A percentile compares a stretch with the other conserved stretches of the same genome.
Conservation (phyloP, 2,329 filamentous ascomycete species). For the Spiromastix sp. region DNA sequence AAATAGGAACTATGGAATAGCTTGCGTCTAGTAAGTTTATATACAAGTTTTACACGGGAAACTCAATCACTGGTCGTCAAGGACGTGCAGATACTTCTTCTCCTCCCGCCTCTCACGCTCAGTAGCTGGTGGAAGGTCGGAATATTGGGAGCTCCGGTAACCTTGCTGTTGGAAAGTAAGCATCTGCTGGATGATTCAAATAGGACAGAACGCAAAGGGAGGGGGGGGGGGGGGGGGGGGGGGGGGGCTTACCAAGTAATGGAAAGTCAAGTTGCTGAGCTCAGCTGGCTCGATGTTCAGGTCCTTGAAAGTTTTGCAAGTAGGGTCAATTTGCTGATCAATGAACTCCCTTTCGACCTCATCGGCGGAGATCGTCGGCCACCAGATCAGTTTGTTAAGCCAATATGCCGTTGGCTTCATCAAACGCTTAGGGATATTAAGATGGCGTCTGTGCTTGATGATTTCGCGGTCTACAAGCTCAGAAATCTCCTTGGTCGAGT, state of each 20-base stretch:
- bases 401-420: constrained; percentile 65
- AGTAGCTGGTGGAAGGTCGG: constrained; percentile 87
- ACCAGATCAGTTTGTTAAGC: constrained; percentile 80
- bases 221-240: no score
- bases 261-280: constrained; percentile 76
- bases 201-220: no score
- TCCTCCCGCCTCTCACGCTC: constrained; percentile 92
- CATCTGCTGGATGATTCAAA: no score
- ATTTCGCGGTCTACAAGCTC: constrained; percentile 87
- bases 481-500: constrained; percentile 78
- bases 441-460: constrained; percentile 74
- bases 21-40: constrained; percentile 30
- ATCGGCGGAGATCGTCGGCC: constrained; percentile 71
- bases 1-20: constrained; percentile 17
- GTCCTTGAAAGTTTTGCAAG: constrained; percentile 91
- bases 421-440: constrained; percentile 77
- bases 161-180: constrained; percentile 53
- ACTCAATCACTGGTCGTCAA: constrained; percentile 62
- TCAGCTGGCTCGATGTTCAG: constrained; percentile 83
- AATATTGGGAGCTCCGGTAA: constrained; percentile 79
- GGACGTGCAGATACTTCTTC: constrained; percentile 91
- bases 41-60: constrained; percentile 28
- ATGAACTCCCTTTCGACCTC: constrained; percentile 87
- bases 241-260: constrained; percentile 66
- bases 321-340: constrained; percentile 81